Evolutionary conservation across 2,329 filamentous ascomycete genomes (phyloP).

Genomic region (Colletotrichum sp.): DNA sequence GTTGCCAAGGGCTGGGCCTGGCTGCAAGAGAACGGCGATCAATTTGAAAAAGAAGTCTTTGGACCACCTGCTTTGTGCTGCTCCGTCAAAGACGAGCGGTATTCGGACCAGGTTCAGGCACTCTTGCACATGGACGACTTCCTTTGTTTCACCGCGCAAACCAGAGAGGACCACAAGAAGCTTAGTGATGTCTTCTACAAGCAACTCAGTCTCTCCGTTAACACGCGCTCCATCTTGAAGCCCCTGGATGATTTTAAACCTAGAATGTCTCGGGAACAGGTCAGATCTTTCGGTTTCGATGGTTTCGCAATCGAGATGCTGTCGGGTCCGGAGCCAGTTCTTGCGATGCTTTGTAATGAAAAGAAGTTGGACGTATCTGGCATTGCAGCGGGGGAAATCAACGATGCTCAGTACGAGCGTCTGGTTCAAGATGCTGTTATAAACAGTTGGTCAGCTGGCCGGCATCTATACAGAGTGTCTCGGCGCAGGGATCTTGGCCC

Average conservation of each 20-base stretch:
- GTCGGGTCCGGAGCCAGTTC: conserved; percentile 79
- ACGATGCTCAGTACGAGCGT: conserved; percentile 70
- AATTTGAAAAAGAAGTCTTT: conserved; percentile 79
- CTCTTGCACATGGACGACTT: conserved; percentile 58
- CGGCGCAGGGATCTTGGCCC: conserved; percentile 83
- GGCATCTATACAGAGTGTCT: conserved; percentile 66
- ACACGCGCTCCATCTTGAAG: conserved; percentile 67
- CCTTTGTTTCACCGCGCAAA: conserved; percentile 79
- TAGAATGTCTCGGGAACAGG: conserved; percentile 59
- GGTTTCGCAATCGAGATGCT: conserved; percentile 82
- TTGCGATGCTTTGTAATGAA: conserved; percentile 86
- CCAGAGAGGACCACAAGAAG: conserved; percentile 73
- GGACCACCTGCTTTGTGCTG: conserved; percentile 83
- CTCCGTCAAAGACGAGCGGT: conserved; percentile 75
- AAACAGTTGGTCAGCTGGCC: conserved; percentile 72
- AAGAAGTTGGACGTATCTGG: conserved; percentile 72
- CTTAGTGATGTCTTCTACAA: conserved; percentile 71
- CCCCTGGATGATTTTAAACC: conserved; percentile 60
- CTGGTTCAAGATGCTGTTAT: conserved; percentile 65
- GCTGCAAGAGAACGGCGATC: conserved; percentile 72
- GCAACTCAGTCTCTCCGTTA: conserved; percentile 71
- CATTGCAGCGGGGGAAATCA: conserved; percentile 67
- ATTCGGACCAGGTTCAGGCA: conserved; percentile 61
- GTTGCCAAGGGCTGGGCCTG: conserved; percentile 78
- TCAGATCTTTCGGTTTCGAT: conserved; percentile 71